Conservation (phyloP, 2,329 filamentous ascomycete species). For the Fusarium duplospermum region DNA sequence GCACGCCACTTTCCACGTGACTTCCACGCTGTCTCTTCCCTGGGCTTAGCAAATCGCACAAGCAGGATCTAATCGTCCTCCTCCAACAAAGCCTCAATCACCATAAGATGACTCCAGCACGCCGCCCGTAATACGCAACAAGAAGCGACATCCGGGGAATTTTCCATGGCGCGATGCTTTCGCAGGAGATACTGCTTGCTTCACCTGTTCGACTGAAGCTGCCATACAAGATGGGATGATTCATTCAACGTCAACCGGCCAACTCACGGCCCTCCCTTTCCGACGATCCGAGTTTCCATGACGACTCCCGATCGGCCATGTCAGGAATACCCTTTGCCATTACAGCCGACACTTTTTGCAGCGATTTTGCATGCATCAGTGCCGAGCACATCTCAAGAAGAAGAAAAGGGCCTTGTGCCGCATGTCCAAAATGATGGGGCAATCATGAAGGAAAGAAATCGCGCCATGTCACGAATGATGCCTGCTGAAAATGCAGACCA, state of each 20-base stretch:
- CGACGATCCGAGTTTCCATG: slow-evolving; percentile 34
- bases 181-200: neutral
- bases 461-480: slow-evolving; percentile 3
- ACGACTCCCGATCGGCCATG: slow-evolving; percentile 13
- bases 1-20: slow-evolving; percentile 30
- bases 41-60: slow-evolving; percentile 34
- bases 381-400: neutral
- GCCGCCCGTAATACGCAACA: slow-evolving; percentile 13
- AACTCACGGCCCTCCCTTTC: slow-evolving; percentile 23
- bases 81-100: slow-evolving; percentile 37
- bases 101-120: slow-evolving; percentile 25
- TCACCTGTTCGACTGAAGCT: slow-evolving; percentile 8
- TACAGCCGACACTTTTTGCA: neutral
- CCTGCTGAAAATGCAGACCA: slow-evolving; percentile 10
- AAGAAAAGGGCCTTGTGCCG: neutral
- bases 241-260: neutral
- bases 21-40: slow-evolving; percentile 20
- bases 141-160: neutral
- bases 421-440: slow-evolving; percentile 5
- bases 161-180: slow-evolving; percentile 6
- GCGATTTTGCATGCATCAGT: neutral
- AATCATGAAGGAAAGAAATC: slow-evolving; percentile 3
- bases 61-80: slow-evolving; percentile 34
- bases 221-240: slow-evolving; percentile 14
- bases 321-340: slow-evolving; percentile 1